Base-by-base conservation (phyloP, 768 basidiomycete genomes). In the Boletellus ananiceps region DNA sequence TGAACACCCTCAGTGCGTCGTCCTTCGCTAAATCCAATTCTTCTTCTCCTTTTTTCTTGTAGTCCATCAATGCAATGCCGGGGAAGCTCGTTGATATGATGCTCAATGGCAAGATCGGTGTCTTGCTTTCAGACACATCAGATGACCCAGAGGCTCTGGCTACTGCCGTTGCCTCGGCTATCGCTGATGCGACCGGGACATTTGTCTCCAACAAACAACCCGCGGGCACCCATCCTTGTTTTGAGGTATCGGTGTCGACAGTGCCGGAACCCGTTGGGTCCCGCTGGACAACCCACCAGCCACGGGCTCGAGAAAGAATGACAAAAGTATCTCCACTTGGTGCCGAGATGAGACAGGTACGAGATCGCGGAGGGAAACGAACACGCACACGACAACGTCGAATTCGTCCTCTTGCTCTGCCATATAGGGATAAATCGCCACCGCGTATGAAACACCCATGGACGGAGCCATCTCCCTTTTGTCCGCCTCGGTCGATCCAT, bases 251-350 rank as follows among this genome's bases (percentile, higher is more conserved):
- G 14, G 83, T 74, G 60, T 85, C 86, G 25, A 91, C 83, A 18
- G 83, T 67, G 9, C 93, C 91, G 3, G 84, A 78, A 5, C 93
- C 93, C 32, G 81, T 83, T 27, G 88, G 88, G 67, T 99, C 96
- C 31, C 89, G 84, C 64, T 98, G 94, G 4, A 98, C 96, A 31
- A 97, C 89, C 93, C 95, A 99, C 96, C 96, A 99, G 1, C 96
- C 95, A 47, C 94, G 85, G n/a, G 93, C 86, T 46, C 94, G 83
- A 46, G 90, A 90, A 36, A 93, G 72, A 55, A 97, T 94, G 54
- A 95, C 82, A 69, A 93, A 97, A 1, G 93, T 93, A 62, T 94
- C 91, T 35, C 92, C 93, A 14, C 92, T 94, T 51, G 3, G 46
- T 23, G 12, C 47, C 14, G 37, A 48, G 2, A 27, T 58, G 34